Percentiles rank a stretch among this genome's conserved stretches.
Evolutionary conservation across 202 grass and related monocot genomes (phyloP).

Genomic region (Schoenoplectus triqueter): DNA sequence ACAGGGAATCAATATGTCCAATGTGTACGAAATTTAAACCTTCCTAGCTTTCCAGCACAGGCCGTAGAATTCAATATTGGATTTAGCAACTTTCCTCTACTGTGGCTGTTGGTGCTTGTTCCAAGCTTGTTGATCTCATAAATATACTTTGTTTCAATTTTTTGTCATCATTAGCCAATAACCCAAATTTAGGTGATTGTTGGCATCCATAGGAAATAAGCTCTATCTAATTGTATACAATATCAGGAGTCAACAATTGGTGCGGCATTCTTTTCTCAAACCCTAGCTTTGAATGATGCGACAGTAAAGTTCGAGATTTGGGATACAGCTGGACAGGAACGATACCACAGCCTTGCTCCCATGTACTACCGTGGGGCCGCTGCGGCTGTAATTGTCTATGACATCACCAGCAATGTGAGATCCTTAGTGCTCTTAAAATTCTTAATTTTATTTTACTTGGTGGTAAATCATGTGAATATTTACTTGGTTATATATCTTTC

Average conservation of each 20-base stretch:
- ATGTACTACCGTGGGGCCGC: slow-evolving; percentile 88
- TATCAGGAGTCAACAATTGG: slow-evolving; percentile 80
- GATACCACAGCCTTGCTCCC: slow-evolving; percentile 85
- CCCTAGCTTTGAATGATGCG: slow-evolving; percentile 67
- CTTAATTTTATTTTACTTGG: slow-evolving; percentile 8
- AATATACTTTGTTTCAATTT: neutral
- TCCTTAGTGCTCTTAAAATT: neutral
- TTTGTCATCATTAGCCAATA: neutral
- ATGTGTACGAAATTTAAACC: slow-evolving; percentile 12
- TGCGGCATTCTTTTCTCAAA: slow-evolving; percentile 89
- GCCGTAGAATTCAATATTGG: neutral
- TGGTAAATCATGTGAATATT: neutral
- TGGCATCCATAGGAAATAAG: too few species aligned
- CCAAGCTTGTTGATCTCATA: neutral
- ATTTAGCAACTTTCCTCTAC: neutral
- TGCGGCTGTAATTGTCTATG: slow-evolving; percentile 73
- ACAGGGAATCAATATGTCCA: neutral
- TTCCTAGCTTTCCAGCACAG: slow-evolving; percentile 6
- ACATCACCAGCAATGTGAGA: slow-evolving; percentile 81
- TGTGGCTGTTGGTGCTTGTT: neutral
- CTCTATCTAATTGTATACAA: neutral
- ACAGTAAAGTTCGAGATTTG: slow-evolving; percentile 94
- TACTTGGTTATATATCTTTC: slow-evolving; percentile 10
- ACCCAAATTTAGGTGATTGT: neutral
- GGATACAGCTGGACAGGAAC: slow-evolving; percentile 88